Base-by-base conservation (phyloP, 805 yeast species). In the Yarrowia sp. region DNA sequence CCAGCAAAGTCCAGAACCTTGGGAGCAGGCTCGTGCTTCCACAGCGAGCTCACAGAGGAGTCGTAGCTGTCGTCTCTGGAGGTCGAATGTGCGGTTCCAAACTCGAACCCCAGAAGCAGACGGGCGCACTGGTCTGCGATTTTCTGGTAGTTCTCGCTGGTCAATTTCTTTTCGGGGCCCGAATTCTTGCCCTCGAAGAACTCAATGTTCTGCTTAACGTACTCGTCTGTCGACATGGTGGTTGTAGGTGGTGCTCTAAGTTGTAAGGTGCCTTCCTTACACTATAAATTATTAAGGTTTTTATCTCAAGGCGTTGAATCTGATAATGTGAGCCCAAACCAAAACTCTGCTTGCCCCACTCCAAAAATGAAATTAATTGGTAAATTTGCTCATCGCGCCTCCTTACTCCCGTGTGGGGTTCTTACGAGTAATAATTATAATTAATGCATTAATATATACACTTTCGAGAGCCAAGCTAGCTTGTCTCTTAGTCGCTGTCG, bases 1-100 rank as follows among this genome's bases (percentile, higher is more conserved):
- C 71, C 67, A 3, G 67, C 71, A 59, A 69, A 69, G 38, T 69
- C 71, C 10, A 69, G 65, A 1, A 69, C 68, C 22, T 44, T 32
- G 13, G 68, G 65, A 1, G 64, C 38, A 5, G 61, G 61, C 1
- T 25, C 13, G 2, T 21, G 25, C 2, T 19, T 55, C 61, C 61
- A 55, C 7, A 55, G 5, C 0, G 47, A 25, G 38, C 47, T 38
- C 16, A 39, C 47, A 6, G 19, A 10, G 16, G 61, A 7, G 22
- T 55, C 61, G 13, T 27, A 38, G 18, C 9, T 14, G 36, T 55
- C 61, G 0, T 39, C 36, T 19, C 18, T 14, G 4, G 18, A 19
- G 29, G 47, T 55, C 1, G 46, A 18, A 8, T 38, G 46, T 9
- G 61, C 33, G 1, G 24, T 29, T n/a, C 47, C 47, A 22, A 38